Base-by-base conservation (phyloP, 352 stramenopile species). In the Phytophthora hybrid region DNA sequence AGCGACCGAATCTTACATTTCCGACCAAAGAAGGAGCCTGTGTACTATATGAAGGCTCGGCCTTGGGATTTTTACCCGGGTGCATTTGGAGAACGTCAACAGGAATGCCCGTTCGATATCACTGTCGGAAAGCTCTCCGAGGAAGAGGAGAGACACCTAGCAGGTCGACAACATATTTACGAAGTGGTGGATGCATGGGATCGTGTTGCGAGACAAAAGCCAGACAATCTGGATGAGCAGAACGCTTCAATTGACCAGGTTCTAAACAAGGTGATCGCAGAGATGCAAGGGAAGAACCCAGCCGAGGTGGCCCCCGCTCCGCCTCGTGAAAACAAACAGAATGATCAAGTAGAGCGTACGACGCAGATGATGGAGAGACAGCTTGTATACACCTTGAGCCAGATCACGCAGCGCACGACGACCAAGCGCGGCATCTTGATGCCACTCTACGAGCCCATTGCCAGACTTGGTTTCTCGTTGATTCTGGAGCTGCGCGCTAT, bases 401-500 rank as follows among this genome's bases (percentile, higher is more conserved):
- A 81, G 57, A 78, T 76, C 18, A 61, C 41, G n/a, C 70, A 78
- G 29, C 63, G 44, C 2, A 69, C 47, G 49, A 79, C 74, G 21
- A 66, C 19, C 16, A 74, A 78, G 29, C 77, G 84, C 18, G 84
- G 84, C n/a, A 84, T 92, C 26, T 66, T 92, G 18, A 77, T 92
- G 56, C 82, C 84, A 8, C 62, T 92, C 3, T 89, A 84, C 49
- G 82, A 89, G 10, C 67, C 57, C 23, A 79, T 82, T 44, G 78
- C 76, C 5, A 29, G 62, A 47, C 64, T 90, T 3, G 84, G 77
- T 1, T 64, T 85, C 9, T 90, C 82, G 10, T 67, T 92, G 34
- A 78, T 92, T 56, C 65, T 88, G 47, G 75, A 87, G 31, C 57
- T 90, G 21, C 79, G 82, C 19, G 64, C 54, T 21, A 79, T 85